Evolutionary conservation across 148 eudicot species (phyloP).

Genomic region (Mesembryanthemum crystallinum): DNA sequence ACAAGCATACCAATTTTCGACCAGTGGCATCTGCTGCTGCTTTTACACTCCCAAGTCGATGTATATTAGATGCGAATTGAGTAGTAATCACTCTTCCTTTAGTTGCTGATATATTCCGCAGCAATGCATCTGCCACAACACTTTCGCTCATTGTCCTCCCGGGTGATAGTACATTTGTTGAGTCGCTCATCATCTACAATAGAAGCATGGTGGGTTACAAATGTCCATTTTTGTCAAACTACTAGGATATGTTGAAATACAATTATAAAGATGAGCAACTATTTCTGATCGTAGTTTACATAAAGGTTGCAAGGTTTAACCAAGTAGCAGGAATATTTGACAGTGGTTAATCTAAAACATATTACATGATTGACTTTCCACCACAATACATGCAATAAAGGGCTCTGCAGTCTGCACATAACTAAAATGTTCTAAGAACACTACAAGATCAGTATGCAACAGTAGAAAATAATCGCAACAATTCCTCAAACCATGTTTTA

Average conservation of each 20-base stretch:
- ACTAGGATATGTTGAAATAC: neutral
- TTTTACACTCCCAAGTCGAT: constrained; percentile 95
- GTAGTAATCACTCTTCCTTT: constrained; percentile 94
- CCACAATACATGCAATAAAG: too few species aligned
- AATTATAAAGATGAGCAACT: neutral
- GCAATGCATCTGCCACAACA: constrained; percentile 82
- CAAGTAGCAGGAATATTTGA: too few species aligned
- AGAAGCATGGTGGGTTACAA: constrained; percentile 3
- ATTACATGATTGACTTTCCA: too few species aligned
- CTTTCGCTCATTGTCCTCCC: constrained; percentile 92
- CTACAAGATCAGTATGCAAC: too few species aligned
- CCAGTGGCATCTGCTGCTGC: constrained; percentile 97
- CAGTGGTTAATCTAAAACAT: too few species aligned
- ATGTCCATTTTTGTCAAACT: constrained; percentile 1
- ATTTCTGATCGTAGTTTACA: neutral
- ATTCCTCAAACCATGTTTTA: too few species aligned
- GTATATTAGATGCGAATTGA: constrained; percentile 96
- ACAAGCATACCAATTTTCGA: constrained; percentile 78
- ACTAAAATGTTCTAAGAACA: too few species aligned
- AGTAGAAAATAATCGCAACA: too few species aligned
- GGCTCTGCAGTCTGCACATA: too few species aligned
- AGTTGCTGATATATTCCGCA: constrained; percentile 76
- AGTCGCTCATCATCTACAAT: constrained; percentile 97
- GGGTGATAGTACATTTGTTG: constrained; percentile 91
- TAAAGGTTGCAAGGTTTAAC: neutral